Conservation (phyloP, 495 filamentous ascomycete species). For the Xylaria venustula region DNA sequence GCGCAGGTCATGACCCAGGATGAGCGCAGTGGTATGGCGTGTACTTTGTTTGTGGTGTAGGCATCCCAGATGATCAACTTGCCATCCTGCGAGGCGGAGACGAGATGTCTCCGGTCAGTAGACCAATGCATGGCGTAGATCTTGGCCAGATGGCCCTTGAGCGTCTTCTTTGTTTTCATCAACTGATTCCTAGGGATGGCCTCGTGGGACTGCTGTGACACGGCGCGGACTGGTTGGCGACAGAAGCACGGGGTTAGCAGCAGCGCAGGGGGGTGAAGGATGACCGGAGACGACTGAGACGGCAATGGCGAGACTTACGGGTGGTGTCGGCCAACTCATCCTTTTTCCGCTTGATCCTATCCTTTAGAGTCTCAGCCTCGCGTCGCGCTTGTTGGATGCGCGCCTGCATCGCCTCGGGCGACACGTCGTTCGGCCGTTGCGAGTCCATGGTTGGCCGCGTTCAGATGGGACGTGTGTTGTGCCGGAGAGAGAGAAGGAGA, state of each 20-base stretch:
- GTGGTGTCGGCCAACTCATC: conserved; percentile 98
- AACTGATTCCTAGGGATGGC: conserved; percentile 79
- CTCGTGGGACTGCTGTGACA: conserved; percentile 86
- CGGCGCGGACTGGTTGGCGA: conserved; percentile 71
- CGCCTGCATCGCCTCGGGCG: conserved; percentile 61
- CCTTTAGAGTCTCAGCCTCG: conserved; percentile 97
- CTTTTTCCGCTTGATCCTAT: conserved; percentile 99
- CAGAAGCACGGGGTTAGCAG: conserved; percentile 6
- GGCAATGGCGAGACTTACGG: conserved; percentile 59
- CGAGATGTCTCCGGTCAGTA: conserved; percentile 94
- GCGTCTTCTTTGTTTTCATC: conserved; percentile 92
- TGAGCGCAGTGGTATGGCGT: conserved; percentile 96
- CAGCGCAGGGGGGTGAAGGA: neutral
- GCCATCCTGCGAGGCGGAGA: conserved; percentile 97
- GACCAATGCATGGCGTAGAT: conserved; percentile 99
- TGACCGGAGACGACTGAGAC: neutral
- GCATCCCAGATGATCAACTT: conserved; percentile 99
- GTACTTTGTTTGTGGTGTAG: conserved; percentile 99
- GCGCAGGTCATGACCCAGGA: conserved; percentile 99
- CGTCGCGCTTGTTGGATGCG: conserved; percentile 95
- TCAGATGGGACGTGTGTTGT: conserved; percentile 21
- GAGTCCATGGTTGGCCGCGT: conserved; percentile 41
- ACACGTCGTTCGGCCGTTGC: conserved; percentile 55
- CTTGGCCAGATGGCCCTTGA: conserved; percentile 97
- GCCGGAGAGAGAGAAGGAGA: conserved; percentile 24